Conservation (phyloP, 106 monocot species). For the Alisma plantagoaquatica region DNA sequence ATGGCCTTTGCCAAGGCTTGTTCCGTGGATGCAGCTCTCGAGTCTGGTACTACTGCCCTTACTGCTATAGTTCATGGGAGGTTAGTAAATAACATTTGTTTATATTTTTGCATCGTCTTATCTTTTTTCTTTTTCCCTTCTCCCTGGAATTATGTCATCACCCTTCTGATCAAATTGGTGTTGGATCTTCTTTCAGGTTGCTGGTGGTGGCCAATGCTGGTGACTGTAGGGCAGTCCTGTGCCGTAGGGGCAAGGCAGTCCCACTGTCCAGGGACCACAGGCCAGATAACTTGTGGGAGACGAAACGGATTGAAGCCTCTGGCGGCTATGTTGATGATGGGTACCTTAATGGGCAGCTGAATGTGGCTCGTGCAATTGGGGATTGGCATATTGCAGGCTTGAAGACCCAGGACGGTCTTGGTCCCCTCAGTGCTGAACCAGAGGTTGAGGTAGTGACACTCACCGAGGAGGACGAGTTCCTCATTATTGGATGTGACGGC, state of each 20-base stretch:
- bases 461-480: conserved; percentile 82
- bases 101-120: background rate
- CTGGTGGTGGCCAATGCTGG: conserved; percentile 85
- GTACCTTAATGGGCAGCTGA: conserved; percentile 85
- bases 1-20: conserved; percentile 85
- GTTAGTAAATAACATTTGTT: conserved; percentile 29
- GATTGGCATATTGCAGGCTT: conserved; percentile 89
- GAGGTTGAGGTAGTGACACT: conserved; percentile 48
- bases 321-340: conserved; percentile 75
- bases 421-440: conserved; percentile 76
- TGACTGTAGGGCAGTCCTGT: conserved; percentile 81
- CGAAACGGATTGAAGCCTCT: conserved; percentile 48
- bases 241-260: conserved; percentile 69
- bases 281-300: conserved; percentile 38
- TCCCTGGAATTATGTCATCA: background rate
- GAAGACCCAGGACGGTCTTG: conserved; percentile 32
- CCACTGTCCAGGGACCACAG: conserved; percentile 85
- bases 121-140: background rate
- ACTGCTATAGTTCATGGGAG: conserved; percentile 72
- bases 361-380: conserved; percentile 74
- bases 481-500: conserved; percentile 86
- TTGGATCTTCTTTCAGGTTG: conserved; percentile 24
- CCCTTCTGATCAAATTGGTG: background rate
- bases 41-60: conserved; percentile 81
- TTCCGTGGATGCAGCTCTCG: conserved; percentile 50